Conservation (phyloP, 1,284 basidiomycete species). For the Apiotrichum veenhuisii region DNA sequence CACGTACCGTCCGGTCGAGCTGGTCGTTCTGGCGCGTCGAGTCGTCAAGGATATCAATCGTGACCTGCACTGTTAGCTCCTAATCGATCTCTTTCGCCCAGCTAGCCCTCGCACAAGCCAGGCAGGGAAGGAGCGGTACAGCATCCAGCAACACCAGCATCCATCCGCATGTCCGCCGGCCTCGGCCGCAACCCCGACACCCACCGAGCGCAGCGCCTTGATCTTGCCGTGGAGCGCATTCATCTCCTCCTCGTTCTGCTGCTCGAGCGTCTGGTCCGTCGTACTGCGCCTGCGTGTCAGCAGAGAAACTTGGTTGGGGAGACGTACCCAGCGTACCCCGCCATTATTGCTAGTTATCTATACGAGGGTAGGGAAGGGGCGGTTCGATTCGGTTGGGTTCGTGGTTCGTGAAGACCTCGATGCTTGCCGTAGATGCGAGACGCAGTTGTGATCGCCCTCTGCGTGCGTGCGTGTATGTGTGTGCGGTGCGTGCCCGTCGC, state of each 20-base stretch:
- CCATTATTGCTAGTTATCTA: neutral
- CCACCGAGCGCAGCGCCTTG: conserved; percentile 43
- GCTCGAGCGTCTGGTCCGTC: conserved; percentile 49
- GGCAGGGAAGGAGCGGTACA: too few species aligned
- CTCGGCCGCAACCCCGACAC: conserved; percentile 19
- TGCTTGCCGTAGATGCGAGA: too few species aligned
- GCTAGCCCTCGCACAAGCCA: too few species aligned
- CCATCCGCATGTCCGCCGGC: neutral
- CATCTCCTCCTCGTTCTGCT: conserved; percentile 50
- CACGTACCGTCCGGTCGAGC: conserved; percentile 42
- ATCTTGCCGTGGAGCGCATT: conserved; percentile 49
- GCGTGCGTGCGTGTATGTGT: too few species aligned
- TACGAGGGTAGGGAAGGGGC: too few species aligned
- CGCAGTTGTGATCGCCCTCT: too few species aligned
- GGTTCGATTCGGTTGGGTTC: too few species aligned
- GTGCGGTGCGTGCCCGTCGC: too few species aligned
- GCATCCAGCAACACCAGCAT: too few species aligned
- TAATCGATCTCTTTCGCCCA: too few species aligned
- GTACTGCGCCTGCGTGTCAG: conserved; percentile 25
- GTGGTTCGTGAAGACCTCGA: too few species aligned
- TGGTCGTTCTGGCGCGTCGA: conserved; percentile 45
- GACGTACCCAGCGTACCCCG: neutral
- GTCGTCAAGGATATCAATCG: conserved; percentile 49
- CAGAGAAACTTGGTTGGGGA: neutral
- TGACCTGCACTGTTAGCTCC: conserved; percentile 34